These are phyloP conservation scores for Fragaria iinumae DNA, from an alignment of 306 rosid species.

Conservation along the genomic window DNA sequence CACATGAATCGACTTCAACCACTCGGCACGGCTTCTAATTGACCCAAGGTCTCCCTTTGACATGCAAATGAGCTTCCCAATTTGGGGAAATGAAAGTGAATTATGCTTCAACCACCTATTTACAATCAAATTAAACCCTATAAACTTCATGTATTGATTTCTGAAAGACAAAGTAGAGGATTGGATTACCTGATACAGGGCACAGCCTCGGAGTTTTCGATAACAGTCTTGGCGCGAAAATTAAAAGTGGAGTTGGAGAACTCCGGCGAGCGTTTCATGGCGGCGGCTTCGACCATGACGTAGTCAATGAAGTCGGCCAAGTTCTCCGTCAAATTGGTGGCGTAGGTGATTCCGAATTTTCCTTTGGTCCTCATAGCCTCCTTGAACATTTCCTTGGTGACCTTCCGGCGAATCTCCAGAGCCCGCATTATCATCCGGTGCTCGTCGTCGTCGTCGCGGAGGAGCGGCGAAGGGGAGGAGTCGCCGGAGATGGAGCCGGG, in stretches of 20 bases:
- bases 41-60: conserved; percentile 65
- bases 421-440: conserved; percentile 62
- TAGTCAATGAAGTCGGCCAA: conserved; percentile 60
- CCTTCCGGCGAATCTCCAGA: conserved; percentile 81
- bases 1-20: conserved; percentile 72
- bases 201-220: conserved; percentile 73
- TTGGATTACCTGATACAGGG: conserved; percentile 64
- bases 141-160: neutral
- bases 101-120: conserved; percentile 95
- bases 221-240: conserved; percentile 70
- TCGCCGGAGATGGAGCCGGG: conserved; percentile 88
- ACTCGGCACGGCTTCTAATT: conserved; percentile 50
- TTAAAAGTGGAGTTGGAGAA: conserved; percentile 63
- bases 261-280: conserved; percentile 62
- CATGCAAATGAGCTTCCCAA: conserved; percentile 81
- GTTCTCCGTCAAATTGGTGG: conserved; percentile 47
- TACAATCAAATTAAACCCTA: conserved; percentile 19
- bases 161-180: neutral
- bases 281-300: conserved; percentile 83
- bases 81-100: conserved; percentile 73
- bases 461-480: conserved; percentile 70
- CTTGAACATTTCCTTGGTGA: conserved; percentile 68
- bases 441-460: conserved; percentile 36
- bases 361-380: conserved; percentile 66
- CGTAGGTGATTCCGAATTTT: conserved; percentile 80